Percentiles rank a stretch among this genome's conserved stretches.
Evolutionary conservation across 202 grass and related monocot species (phyloP).

Genomic region (Miscanthus sacchariflorus): DNA sequence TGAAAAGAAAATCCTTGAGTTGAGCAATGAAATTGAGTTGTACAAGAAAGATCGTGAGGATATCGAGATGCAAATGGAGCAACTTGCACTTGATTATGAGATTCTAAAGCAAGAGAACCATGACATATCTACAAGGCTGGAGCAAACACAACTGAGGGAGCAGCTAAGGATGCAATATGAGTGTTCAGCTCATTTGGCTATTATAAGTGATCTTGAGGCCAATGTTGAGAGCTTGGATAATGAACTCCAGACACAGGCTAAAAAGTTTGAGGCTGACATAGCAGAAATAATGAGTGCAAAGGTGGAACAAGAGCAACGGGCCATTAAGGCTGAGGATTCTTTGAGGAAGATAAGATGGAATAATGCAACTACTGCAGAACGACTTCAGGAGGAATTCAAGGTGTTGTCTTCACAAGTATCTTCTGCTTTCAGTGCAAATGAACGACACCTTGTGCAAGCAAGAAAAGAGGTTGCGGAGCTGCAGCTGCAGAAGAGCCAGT

Average conservation of each 20-base stretch:
- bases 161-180: conserved; percentile 97
- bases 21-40: conserved; percentile 84
- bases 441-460: conserved; percentile 74
- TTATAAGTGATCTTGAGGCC: conserved; percentile 89
- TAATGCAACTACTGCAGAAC: conserved; percentile 71
- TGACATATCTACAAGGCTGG: conserved; percentile 83
- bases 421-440: conserved; percentile 79
- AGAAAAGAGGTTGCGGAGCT: conserved; percentile 79
- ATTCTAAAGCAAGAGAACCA: conserved; percentile 99
- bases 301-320: conserved; percentile 87
- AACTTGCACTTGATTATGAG: conserved; percentile 98
- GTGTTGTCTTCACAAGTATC: conserved; percentile 78
- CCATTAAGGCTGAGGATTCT: conserved; percentile 81
- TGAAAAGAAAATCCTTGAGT: conserved; percentile 80
- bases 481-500: conserved; percentile 68
- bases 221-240: conserved; percentile 84
- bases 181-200: conserved; percentile 88
- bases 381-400: conserved; percentile 82
- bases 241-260: conserved; percentile 71
- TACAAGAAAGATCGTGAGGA: conserved; percentile 97
- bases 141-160: conserved; percentile 89
- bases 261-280: conserved; percentile 84
- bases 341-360: conserved; percentile 80
- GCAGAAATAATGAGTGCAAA: conserved; percentile 63
- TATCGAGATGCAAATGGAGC: conserved; percentile 99